These are phyloP conservation scores for Penstemon eatonii DNA, from an alignment of 257 asterid species.

Conservation along the genomic window DNA sequence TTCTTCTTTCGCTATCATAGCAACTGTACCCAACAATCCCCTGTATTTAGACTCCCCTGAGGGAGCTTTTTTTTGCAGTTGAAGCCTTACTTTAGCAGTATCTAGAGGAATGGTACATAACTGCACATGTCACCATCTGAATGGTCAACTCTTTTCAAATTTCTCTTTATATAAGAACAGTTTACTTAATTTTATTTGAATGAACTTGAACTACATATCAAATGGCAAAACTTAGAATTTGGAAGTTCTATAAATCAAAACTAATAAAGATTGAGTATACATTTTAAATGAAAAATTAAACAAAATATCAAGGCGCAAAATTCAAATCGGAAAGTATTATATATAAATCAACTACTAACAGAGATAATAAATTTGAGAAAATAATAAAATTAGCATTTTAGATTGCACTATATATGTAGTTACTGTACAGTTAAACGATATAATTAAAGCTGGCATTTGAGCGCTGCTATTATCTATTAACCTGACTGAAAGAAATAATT, in stretches of 20 bases:
- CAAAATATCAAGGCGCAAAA: no score
- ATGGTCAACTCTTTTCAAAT: constrained; percentile 25
- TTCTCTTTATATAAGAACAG: neutral
- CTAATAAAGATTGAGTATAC: neutral
- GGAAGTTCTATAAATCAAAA: no score
- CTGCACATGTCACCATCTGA: constrained; percentile 47
- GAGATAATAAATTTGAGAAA: no score
- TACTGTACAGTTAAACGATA: no score
- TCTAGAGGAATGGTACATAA: constrained; percentile 86
- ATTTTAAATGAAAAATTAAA: no score
- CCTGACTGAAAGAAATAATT: neutral
- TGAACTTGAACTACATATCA: no score
- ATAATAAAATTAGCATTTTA: neutral
- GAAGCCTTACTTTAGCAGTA: constrained; percentile 90
- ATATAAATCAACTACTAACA: no score
- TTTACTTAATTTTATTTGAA: no score
- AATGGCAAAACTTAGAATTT: neutral
- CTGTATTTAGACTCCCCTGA: constrained; percentile 64
- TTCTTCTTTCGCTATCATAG: constrained; percentile 83
- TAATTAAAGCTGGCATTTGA: no score
- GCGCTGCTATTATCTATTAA: no score
- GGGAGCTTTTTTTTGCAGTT: constrained; percentile 74
- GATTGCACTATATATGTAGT: neutral
- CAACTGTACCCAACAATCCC: constrained; percentile 71
- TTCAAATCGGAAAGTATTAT: no score